phyloP scores from a whole-genome alignment of 192 early-diverging fungal species.

The Ramicandelaber brevisporus region DNA sequence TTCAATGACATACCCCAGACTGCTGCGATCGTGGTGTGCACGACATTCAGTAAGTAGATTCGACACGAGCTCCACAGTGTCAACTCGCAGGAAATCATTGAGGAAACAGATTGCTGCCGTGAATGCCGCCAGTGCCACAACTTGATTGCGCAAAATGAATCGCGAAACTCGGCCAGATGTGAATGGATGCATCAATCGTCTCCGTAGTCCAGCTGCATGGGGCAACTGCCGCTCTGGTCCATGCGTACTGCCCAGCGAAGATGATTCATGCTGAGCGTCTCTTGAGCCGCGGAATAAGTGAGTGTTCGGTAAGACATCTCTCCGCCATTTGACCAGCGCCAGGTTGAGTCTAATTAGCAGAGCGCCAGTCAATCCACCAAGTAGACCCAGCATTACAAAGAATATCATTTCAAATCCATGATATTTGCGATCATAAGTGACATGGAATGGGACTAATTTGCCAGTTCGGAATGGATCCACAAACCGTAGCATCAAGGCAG shows the following conservation, averaged over 20 bases:
- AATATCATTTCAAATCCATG: constrained; percentile 78
- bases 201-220: too few species aligned
- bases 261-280: too few species aligned
- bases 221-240: too few species aligned
- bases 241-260: too few species aligned
- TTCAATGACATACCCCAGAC: constrained; percentile 11
- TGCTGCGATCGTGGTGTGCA: too few species aligned
- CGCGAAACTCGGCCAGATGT: constrained; percentile 10
- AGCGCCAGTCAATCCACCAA: constrained; percentile 23
- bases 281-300: background rate
- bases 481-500: constrained; percentile 65
- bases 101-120: constrained; percentile 18
- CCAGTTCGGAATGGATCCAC: constrained; percentile 56
- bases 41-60: constrained; percentile 29
- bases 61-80: constrained; percentile 20
- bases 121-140: constrained; percentile 13
- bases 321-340: background rate
- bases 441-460: constrained; percentile 70
- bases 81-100: constrained; percentile 19
- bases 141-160: constrained; percentile 19
- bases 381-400: constrained; percentile 56
- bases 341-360: constrained; percentile 6
- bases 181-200: constrained; percentile 10
- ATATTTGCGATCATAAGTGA: constrained; percentile 69
- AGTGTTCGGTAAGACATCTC: background rate